Base-by-base conservation (phyloP, 768 basidiomycete genomes). In the Mycena galericulata region DNA sequence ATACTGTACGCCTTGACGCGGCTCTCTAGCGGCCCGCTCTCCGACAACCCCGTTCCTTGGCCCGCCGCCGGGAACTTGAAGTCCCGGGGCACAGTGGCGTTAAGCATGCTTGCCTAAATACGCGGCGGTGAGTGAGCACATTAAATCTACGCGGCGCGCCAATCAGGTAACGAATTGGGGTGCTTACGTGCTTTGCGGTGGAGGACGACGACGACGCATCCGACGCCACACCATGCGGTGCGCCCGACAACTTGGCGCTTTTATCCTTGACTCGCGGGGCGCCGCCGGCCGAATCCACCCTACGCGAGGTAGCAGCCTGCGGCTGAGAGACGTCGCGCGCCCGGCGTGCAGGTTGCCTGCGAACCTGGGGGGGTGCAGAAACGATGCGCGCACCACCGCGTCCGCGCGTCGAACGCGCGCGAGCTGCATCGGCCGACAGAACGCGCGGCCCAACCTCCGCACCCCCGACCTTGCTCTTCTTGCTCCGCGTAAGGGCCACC, bases 1-100 rank as follows among this genome's bases (percentile, higher is more conserved):
- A 88, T 82, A 32, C 72, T 70, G 62, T 75, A 75, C 12, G 57
- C 57, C 20, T 78, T 75, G 74, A 50, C 29, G 32, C 24, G 11
- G 24, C 14, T 22, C 15, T 2, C 27, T n/a, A n/a, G n/a, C n/a
- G n/a, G n/a, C 10, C 43, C 51, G 47, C 9, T 45, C 18, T 36
- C 34, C 12, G 22, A 14, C 8, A 57, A 34, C 32, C 6, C 26
- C 38, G 27, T 11, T 32, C 32, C 15, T n/a, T 65, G 46, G 40
- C 6, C 26, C 38, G 27, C n/a, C 3, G 40, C 18, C 43, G 53
- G 47, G 18, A 53, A 26, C 18, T 27, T 65, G 56, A 41, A 14
- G n/a, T 49, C 20, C 14, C 40, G 29, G 15, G 34, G 43, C 6
- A 24, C 51, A 6, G n/a, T 36, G 45, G 32, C 30, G n/a, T 45